Evolutionary conservation across 352 stramenopile genomes (phyloP), one percentile per base, ranked within the genome.

Genomic region (Pythium phragmitis): DNA sequence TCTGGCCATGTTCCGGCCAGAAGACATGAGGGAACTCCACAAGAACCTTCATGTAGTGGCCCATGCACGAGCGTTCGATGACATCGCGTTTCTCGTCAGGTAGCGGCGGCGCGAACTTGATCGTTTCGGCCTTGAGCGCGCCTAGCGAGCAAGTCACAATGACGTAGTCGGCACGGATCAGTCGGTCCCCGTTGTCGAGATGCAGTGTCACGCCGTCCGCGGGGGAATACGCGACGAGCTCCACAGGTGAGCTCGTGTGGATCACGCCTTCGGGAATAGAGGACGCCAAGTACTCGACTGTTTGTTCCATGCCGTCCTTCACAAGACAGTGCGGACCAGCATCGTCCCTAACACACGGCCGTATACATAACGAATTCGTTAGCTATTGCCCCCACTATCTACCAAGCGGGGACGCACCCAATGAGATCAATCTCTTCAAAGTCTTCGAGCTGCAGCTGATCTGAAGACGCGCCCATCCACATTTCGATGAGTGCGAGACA

Each of bases 11-110:
- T 14, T 75, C 42, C 2, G 76, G 70, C 83, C 83, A 92, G 49
- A 92, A 92, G 0, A 82, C 70, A 16, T 69, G 48, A 0, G 76
- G 78, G 57, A 91, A 92, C 47, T 87, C 70, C 37, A 92, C 65
- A 4, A 89, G 57, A n/a, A 92, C 70, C 65, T 89, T 91, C 77
- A 91, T 89, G 60, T 89, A 89, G 41, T 88, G 76, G 9, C 81
- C 82, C 72, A 89, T 88, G 14, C 71, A 71, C 8, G 82, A 86
- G 13, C 74, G 64, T 5, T 78, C 17, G 48, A 91, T 79, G 17
- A 82, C 76, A 1, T 43, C 53, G 17, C 65, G 45, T 61, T 92
- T 92, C 5, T 55, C 50, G 0, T 23, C 48, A 5, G 79, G 80
- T 0, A 92, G 65, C 16, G 62, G 52, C 3, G 80, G 83, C n/a